A percentile compares a stretch with the other conserved stretches of the same genome.
Conservation (phyloP, 257 asterid species). For the Anisodus tanguticus region DNA sequence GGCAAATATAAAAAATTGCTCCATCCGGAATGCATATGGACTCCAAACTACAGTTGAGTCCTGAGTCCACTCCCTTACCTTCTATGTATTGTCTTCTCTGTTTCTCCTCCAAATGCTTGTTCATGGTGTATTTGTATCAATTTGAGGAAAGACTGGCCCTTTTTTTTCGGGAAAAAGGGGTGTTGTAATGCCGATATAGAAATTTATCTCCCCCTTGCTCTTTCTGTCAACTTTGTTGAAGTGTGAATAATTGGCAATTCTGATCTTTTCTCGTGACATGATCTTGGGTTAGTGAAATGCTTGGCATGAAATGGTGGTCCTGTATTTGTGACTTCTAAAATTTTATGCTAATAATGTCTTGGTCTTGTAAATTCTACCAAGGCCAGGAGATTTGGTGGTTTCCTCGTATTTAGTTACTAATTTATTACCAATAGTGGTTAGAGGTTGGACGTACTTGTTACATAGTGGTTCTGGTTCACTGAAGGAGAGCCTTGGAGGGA, state of each 20-base stretch:
- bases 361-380: background rate
- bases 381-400: background rate
- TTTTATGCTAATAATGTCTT: background rate
- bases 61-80: background rate
- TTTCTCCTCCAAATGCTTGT: background rate
- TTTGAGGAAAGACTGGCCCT: background rate
- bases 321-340: background rate
- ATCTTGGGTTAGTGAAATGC: background rate
- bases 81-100: background rate
- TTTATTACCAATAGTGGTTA: background rate
- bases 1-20: background rate
- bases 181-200: conserved; percentile 8
- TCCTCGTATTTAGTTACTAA: background rate
- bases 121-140: background rate
- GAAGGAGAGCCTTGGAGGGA: too few species aligned
- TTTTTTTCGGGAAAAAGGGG: background rate
- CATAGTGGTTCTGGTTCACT: too few species aligned
- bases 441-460: background rate
- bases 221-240: background rate
- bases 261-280: background rate
- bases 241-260: background rate
- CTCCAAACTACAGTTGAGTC: background rate
- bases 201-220: conserved; percentile 1
- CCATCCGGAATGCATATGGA: background rate
- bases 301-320: background rate